These are phyloP conservation scores for Penicillium arizonense DNA, from an alignment of 495 filamentous ascomycete species.

Conservation along the genomic window DNA sequence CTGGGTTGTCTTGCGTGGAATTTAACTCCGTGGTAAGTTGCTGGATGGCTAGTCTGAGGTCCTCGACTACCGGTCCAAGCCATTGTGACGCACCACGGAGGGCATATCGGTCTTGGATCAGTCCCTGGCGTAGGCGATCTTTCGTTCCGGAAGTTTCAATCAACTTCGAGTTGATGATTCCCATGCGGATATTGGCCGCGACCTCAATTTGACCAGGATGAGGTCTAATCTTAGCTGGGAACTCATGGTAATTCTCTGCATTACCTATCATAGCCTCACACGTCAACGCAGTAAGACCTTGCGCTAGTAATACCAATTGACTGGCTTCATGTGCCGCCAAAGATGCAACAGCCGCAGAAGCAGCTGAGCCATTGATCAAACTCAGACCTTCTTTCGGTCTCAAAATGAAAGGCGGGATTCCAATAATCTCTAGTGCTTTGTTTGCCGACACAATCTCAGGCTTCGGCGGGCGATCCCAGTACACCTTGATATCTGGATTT, in stretches of 20 bases:
- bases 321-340: constrained; percentile 54
- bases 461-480: constrained; percentile 12
- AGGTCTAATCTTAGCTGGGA: constrained; percentile 54
- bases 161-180: constrained; percentile 39
- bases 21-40: constrained; percentile 58
- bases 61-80: constrained; percentile 63
- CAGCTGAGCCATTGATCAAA: constrained; percentile 64
- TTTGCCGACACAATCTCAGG: constrained; percentile 34
- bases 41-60: constrained; percentile 50
- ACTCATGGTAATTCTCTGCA: constrained; percentile 53
- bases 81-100: constrained; percentile 61
- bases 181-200: constrained; percentile 50
- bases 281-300: constrained; percentile 49
- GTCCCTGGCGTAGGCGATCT: constrained; percentile 24
- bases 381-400: constrained; percentile 63
- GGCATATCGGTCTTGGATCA: constrained; percentile 61
- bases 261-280: constrained; percentile 47
- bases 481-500: constrained; percentile 48
- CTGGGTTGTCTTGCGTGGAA: constrained; percentile 61
- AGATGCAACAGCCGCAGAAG: constrained; percentile 47
- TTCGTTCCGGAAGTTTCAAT: constrained; percentile 13
- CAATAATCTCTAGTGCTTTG: constrained; percentile 30
- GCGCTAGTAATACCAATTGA: constrained; percentile 51
- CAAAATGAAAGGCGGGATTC: constrained; percentile 46
- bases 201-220: constrained; percentile 59